Percentiles rank a stretch among this genome's conserved stretches.
Evolutionary conservation across 2,329 filamentous ascomycete genomes (phyloP).

Genomic region (Hortaea werneckii): DNA sequence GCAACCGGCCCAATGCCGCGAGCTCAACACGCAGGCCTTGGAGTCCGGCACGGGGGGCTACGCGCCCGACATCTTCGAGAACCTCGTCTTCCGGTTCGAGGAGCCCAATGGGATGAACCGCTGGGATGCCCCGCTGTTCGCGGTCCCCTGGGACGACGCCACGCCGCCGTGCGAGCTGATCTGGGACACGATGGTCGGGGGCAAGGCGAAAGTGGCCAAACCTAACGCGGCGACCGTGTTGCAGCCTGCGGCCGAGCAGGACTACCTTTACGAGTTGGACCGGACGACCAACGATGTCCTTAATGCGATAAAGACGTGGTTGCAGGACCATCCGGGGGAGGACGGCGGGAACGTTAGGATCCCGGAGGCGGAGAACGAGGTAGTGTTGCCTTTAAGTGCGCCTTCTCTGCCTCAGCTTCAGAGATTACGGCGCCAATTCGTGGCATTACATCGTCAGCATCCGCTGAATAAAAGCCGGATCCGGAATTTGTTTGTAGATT

Average conservation of each 20-base stretch:
- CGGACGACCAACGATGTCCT: conserved; percentile 69
- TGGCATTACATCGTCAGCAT: conserved; percentile 62
- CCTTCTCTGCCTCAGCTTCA: conserved; percentile 63
- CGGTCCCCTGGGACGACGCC: conserved; percentile 65
- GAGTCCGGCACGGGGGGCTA: conserved; percentile 30
- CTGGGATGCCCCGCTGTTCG: conserved; percentile 78
- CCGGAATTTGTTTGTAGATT: conserved; percentile 31
- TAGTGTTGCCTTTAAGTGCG: conserved; percentile 59
- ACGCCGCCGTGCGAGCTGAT: conserved; percentile 57
- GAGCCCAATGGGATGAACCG: conserved; percentile 76
- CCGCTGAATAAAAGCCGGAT: conserved; percentile 30
- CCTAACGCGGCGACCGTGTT: conserved; percentile 68
- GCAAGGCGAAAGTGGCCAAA: conserved; percentile 55
- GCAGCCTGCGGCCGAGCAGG: conserved; percentile 52
- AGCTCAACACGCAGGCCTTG: conserved; percentile 48
- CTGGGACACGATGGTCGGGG: conserved; percentile 62
- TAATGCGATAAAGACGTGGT: conserved; percentile 56
- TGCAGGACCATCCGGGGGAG: conserved; percentile 53
- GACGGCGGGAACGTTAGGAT: conserved; percentile 50
- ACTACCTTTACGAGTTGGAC: conserved; percentile 74
- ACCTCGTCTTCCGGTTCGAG: conserved; percentile 72
- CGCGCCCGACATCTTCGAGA: conserved; percentile 58
- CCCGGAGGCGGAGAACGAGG: conserved; percentile 40
- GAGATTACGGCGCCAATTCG: conserved; percentile 65
- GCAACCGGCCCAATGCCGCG: conserved; percentile 43